Base-by-base conservation (phyloP, 177 flowering plant species). In the Vitis hybrid region DNA sequence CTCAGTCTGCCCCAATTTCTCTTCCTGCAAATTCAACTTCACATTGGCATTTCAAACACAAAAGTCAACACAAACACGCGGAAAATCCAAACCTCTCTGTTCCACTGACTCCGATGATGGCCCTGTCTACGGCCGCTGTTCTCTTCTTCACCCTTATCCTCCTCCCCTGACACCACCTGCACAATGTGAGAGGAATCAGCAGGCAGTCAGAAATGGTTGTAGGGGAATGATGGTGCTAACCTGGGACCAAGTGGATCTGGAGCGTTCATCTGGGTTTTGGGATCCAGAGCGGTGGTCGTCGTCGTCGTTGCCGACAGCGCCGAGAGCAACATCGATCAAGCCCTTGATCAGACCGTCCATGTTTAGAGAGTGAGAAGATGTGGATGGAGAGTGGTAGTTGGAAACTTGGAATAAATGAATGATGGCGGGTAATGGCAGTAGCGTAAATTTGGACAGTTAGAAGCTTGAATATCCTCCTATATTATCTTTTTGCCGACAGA, bases 261-360 rank as follows among this genome's bases (percentile, higher is more conserved):
- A 82, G 7, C 82, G 87, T 40, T 86, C 89, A 10, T 87, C 92
- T 3, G 81, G 81, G 52, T 72, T 45, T 32, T 63, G 67, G 49
- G 77, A 40, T 10, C 59, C 66, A 5, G 67, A 40, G 10, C 70
- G 66, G 8, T 74, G 78, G 3, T 60, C 57, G 34, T 72, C 48
- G 56, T 73, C 75, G 55, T 66, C 67, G 72, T 75, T 72, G 56
- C 76, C 68, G 9, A 56, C 60, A 7, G 54, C 70, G 60, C 81
- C 94, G 62, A 91, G 66, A 2, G 90, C 90, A 17, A 85, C 90
- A 69, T 89, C 80, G 50, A 85, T 57, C 75, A 93, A 71, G 49
- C 92, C 98, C 85, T 87, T 88, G 72, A 93, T 83, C 80, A 93
- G 77, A 62, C 92, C 96, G 2, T 93, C 93, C 96, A 89, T 92